Percentiles rank a stretch among this genome's conserved stretches.
Evolutionary conservation across 176 grass and related monocot genomes (phyloP).

Genomic region (Thalia dealbata): DNA sequence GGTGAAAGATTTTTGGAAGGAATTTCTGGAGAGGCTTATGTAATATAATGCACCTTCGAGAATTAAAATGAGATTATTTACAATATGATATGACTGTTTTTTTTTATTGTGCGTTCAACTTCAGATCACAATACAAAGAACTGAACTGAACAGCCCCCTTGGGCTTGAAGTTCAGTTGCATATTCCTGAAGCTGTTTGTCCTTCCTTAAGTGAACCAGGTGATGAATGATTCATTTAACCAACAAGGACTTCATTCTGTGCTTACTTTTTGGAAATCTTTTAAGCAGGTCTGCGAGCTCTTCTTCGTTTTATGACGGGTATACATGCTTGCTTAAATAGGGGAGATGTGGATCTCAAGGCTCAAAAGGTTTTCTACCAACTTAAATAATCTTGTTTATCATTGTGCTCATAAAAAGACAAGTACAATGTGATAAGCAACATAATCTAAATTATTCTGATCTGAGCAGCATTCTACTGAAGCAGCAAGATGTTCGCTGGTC

Average conservation of each 20-base stretch:
- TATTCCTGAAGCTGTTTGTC: constrained; percentile 96
- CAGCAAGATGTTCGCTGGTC: constrained; percentile 91
- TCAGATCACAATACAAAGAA: constrained; percentile 91
- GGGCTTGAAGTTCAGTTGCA: constrained; percentile 92
- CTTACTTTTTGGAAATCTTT: constrained; percentile 14
- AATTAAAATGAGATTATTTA: background rate
- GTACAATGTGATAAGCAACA: constrained; percentile 1
- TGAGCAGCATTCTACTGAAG: constrained; percentile 57
- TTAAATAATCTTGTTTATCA: constrained; percentile 11
- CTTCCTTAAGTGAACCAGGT: constrained; percentile 98
- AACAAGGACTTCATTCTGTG: constrained; percentile 1
- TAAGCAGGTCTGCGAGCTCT: constrained; percentile 75
- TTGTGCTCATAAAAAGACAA: constrained; percentile 7
- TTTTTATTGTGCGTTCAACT: constrained; percentile 21
- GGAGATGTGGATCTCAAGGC: constrained; percentile 82
- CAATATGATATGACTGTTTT: constrained; percentile 17
- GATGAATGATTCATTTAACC: constrained; percentile 11
- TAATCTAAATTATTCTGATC: constrained; percentile 30
- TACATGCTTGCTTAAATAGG: constrained; percentile 84
- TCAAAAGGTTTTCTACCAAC: constrained; percentile 46
- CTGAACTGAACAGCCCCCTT: constrained; percentile 79
- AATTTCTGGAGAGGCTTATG: constrained; percentile 94
- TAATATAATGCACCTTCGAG: constrained; percentile 26
- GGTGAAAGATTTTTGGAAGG: constrained; percentile 98
- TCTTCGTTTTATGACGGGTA: constrained; percentile 94